Evolutionary conservation across 306 rosid species (phyloP).

Genomic region (Neltuma alba): DNA sequence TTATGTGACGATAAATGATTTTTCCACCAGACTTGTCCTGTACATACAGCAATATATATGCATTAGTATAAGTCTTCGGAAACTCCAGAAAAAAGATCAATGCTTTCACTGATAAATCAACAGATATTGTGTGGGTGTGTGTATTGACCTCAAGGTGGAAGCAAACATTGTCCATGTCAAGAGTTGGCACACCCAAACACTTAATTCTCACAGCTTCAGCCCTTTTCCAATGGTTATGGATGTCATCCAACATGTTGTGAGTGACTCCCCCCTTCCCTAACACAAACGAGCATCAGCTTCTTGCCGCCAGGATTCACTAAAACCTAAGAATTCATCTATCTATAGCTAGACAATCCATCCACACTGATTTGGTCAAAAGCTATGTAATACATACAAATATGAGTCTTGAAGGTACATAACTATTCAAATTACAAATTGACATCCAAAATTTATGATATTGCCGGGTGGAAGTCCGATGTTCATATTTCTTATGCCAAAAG

Average conservation of each 20-base stretch:
- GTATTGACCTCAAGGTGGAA: constrained; percentile 83
- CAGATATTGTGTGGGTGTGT: background rate
- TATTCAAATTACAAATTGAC: background rate
- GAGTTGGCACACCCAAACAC: constrained; percentile 94
- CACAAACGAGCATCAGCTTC: constrained; percentile 38
- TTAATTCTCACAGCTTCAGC: constrained; percentile 97
- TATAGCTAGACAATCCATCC: background rate
- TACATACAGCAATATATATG: constrained; percentile 38
- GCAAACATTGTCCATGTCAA: constrained; percentile 89
- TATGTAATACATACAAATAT: background rate
- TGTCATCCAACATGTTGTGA: constrained; percentile 89
- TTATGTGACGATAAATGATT: constrained; percentile 65
- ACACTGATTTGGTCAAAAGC: background rate
- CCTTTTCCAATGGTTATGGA: constrained; percentile 90
- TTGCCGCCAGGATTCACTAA: background rate
- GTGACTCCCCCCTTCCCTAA: constrained; percentile 90
- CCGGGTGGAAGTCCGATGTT: background rate
- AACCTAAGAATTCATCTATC: background rate
- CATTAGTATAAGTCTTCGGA: constrained; percentile 28
- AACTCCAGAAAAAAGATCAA: constrained; percentile 33
- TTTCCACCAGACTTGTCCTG: constrained; percentile 90
- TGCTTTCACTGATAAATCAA: background rate
- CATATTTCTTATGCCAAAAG: background rate
- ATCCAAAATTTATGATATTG: background rate
- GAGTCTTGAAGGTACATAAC: background rate